phyloP scores from a whole-genome alignment of 345 rosid species.

The Combretum micranthum region DNA sequence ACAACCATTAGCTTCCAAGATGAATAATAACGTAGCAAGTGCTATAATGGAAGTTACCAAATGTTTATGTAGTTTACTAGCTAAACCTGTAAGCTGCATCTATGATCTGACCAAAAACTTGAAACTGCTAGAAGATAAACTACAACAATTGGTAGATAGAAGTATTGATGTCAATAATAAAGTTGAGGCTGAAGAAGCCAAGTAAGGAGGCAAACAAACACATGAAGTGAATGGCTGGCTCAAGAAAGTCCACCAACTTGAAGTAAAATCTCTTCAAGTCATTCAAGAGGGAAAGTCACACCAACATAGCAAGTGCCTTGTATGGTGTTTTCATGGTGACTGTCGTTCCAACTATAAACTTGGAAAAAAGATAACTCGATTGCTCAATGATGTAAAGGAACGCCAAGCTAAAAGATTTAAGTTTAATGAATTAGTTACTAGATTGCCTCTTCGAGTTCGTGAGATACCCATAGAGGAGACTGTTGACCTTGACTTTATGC shows the following conservation, averaged over 20 bases:
- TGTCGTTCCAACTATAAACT: slow-evolving; percentile 17
- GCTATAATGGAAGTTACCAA: no score
- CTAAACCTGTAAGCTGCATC: no score
- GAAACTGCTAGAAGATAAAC: no score
- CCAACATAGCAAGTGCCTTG: slow-evolving; percentile 13
- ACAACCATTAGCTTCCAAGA: no score
- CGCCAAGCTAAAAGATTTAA: background rate
- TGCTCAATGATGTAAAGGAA: background rate
- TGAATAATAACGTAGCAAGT: no score
- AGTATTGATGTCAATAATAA: no score
- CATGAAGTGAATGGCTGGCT: slow-evolving; percentile 1
- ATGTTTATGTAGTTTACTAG: no score
- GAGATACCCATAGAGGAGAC: no score
- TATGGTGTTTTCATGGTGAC: slow-evolving; percentile 8
- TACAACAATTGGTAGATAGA: no score
- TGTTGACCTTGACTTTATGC: background rate
- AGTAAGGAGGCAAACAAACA: background rate
- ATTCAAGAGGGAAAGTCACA: slow-evolving; percentile 3
- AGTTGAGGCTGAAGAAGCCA: background rate
- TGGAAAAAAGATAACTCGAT: slow-evolving; percentile 5
- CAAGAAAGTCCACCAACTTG: background rate
- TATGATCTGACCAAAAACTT: no score
- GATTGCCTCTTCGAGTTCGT: background rate
- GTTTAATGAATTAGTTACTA: background rate
- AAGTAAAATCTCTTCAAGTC: background rate